Percentiles rank a stretch among this genome's conserved stretches.
phyloP scores from a whole-genome alignment of 2,329 filamentous ascomycete species.

The Incumbomyces lentus region DNA sequence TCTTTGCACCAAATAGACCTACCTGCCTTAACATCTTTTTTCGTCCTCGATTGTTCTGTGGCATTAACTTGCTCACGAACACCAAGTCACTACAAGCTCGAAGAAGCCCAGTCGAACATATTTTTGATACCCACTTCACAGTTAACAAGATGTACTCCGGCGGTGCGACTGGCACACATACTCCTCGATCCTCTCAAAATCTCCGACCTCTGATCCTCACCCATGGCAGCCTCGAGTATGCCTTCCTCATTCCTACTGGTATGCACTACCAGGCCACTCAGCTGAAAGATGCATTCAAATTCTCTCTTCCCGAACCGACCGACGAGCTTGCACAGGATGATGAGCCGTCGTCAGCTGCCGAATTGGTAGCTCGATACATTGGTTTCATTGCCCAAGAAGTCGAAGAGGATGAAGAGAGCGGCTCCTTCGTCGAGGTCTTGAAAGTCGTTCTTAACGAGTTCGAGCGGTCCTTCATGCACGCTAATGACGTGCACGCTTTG shows the following conservation, averaged over 20 bases:
- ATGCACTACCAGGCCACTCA: constrained; percentile 94
- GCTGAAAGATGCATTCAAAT: constrained; percentile 80
- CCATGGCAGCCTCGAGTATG: constrained; percentile 92
- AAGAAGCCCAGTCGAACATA: background rate
- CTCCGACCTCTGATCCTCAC: constrained; percentile 81
- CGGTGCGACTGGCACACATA: constrained; percentile 80
- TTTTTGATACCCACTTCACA: background rate
- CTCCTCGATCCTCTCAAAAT: constrained; percentile 85
- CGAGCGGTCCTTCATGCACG: constrained; percentile 84
- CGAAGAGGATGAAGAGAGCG: constrained; percentile 79
- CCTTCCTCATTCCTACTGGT: constrained; percentile 87
- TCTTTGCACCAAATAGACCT: background rate
- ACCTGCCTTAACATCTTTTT: too few relatives aligned
- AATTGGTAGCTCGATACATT: constrained; percentile 88
- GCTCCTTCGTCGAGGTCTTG: constrained; percentile 83
- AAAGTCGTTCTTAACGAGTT: constrained; percentile 93
- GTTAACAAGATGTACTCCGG: constrained; percentile 21
- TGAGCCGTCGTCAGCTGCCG: constrained; percentile 89
- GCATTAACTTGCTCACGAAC: constrained; percentile 22
- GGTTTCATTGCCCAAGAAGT: constrained; percentile 82
- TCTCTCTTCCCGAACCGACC: constrained; percentile 77
- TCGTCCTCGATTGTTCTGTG: constrained; percentile 11
- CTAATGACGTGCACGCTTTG: constrained; percentile 91
- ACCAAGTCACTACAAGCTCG: constrained; percentile 4
- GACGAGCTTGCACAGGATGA: constrained; percentile 97